These are phyloP conservation scores for Escallonia rubra DNA, from an alignment of 129 eudicot genomes.

Conservation along the genomic window DNA sequence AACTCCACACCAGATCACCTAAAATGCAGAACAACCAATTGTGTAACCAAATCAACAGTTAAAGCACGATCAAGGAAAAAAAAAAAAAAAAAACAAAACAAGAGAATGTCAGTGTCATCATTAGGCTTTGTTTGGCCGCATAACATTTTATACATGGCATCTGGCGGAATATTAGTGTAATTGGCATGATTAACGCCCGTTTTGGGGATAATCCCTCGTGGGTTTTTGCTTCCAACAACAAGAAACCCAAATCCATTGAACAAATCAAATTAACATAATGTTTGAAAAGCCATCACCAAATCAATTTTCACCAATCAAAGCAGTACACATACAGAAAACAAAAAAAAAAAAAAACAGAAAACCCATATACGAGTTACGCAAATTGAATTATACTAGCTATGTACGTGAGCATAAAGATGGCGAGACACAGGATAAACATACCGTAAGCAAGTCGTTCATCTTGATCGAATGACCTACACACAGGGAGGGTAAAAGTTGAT, in stretches of 20 bases:
- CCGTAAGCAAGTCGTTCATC: conserved; percentile 29
- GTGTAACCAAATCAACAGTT: too few species aligned
- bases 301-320: not conserved
- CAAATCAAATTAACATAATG: not conserved
- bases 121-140: too few species aligned
- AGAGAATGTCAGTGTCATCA: too few species aligned
- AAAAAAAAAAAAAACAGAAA: not conserved
- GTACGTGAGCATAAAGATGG: not conserved
- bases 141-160: too few species aligned
- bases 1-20: too few species aligned
- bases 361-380: not conserved
- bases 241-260: not conserved
- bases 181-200: too few species aligned
- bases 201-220: too few species aligned
- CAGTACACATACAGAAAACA: not conserved
- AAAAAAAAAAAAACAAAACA: too few species aligned
- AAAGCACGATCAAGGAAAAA: too few species aligned
- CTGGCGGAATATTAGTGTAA: too few species aligned
- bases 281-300: too few species aligned
- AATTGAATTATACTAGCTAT: not conserved
- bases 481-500: conserved; percentile 2
- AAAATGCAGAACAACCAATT: too few species aligned
- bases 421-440: not conserved
- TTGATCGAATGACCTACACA: conserved; percentile 11
- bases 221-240: not conserved